phyloP scores from a whole-genome alignment of 345 rosid species.

The Ailanthus altissimus region DNA sequence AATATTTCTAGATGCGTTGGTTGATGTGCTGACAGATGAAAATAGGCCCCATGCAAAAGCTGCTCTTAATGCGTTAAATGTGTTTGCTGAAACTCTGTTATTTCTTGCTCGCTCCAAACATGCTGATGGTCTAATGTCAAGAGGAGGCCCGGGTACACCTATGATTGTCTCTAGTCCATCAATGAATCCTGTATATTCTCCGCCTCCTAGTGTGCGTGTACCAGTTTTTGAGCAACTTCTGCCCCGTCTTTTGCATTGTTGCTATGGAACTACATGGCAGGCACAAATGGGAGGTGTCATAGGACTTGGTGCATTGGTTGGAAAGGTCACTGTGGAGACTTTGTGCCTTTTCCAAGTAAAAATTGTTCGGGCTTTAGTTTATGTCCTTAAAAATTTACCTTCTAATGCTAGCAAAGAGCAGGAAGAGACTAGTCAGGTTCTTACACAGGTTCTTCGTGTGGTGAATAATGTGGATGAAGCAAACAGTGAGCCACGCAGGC shows the following conservation, averaged over 20 bases:
- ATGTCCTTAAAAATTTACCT: slow-evolving; percentile 93
- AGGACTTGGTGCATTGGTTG: slow-evolving; percentile 96
- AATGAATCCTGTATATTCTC: slow-evolving; percentile 96
- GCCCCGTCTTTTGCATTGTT: slow-evolving; percentile 95
- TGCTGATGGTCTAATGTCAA: slow-evolving; percentile 74
- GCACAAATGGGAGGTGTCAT: slow-evolving; percentile 99
- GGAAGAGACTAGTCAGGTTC: slow-evolving; percentile 98
- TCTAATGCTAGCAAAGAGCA: slow-evolving; percentile 92
- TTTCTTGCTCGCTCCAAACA: slow-evolving; percentile 94
- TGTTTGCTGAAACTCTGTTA: slow-evolving; percentile 83
- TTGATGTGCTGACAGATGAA: slow-evolving; percentile 92
- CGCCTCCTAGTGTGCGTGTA: slow-evolving; percentile 86
- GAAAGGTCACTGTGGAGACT: slow-evolving; percentile 96
- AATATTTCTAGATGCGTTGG: slow-evolving; percentile 88
- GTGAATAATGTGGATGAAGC: slow-evolving; percentile 97
- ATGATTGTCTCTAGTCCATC: slow-evolving; percentile 99
- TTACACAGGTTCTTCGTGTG: slow-evolving; percentile 95
- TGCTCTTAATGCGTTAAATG: slow-evolving; percentile 77
- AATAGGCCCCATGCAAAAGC: slow-evolving; percentile 91
- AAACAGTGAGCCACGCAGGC: slow-evolving; percentile 85
- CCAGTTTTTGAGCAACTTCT: slow-evolving; percentile 98
- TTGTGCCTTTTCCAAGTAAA: slow-evolving; percentile 86
- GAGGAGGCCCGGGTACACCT: slow-evolving; percentile 93
- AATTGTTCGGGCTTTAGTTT: slow-evolving; percentile 82
- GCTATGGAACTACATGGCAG: slow-evolving; percentile 98